These are phyloP conservation scores for Plenodomus tracheiphilus DNA, from an alignment of 2,329 filamentous ascomycete species.

Conservation along the genomic window DNA sequence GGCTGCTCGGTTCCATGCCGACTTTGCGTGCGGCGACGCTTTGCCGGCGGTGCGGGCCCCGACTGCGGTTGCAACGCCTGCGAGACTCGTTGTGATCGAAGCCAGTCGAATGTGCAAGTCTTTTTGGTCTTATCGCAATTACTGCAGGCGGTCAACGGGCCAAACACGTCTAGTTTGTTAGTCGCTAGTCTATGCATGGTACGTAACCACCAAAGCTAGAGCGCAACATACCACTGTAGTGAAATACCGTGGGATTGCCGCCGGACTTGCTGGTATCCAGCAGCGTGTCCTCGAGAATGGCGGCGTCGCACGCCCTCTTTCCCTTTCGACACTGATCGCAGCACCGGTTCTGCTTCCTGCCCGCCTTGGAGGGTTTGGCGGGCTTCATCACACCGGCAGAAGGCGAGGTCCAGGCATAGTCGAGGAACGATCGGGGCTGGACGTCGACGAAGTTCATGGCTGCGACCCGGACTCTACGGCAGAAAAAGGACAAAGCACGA, in stretches of 20 bases:
- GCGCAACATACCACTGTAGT: conserved; percentile 39
- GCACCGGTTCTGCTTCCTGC: conserved; percentile 49
- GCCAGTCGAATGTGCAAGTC: conserved; percentile 51
- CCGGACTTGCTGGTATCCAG: conserved; percentile 27
- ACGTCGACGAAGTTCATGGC: conserved; percentile 44
- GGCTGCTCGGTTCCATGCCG: conserved; percentile 1
- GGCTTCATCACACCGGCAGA: conserved; percentile 22
- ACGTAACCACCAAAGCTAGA: neutral
- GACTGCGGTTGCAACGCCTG: conserved; percentile 31
- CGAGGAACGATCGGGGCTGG: conserved; percentile 41
- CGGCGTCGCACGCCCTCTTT: conserved; percentile 51
- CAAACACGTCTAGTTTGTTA: conserved; percentile 40
- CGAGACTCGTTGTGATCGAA: conserved; percentile 40
- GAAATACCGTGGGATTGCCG: conserved; percentile 33
- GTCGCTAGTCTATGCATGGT: conserved; percentile 4
- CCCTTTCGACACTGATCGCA: conserved; percentile 54
- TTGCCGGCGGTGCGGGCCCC: conserved; percentile 24
- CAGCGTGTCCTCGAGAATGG: conserved; percentile 40
- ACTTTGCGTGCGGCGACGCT: conserved; percentile 36
- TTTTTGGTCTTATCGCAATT: conserved; percentile 52
- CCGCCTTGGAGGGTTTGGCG: conserved; percentile 37
- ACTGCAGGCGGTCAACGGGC: conserved; percentile 42
- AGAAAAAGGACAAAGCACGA: conserved; percentile 33
- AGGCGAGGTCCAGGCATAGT: conserved; percentile 43
- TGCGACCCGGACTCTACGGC: conserved; percentile 28